These are phyloP conservation scores for Mastigamoeba balamuthi DNA, from an alignment of 78 protist genomes.

Conservation along the genomic window DNA sequence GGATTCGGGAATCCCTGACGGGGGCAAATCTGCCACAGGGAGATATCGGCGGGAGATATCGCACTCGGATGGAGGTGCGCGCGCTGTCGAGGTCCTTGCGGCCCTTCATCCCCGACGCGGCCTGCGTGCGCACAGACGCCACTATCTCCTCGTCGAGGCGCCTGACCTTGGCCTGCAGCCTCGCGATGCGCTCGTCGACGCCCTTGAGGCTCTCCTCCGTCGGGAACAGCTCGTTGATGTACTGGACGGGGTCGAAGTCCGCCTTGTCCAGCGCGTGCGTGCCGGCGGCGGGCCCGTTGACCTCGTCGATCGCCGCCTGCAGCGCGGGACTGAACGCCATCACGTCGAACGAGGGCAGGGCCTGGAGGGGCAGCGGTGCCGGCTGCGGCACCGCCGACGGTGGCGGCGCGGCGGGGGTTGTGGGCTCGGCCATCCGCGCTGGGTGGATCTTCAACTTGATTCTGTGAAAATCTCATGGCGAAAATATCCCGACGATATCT, in stretches of 20 bases:
- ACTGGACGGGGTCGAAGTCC: slow-evolving; percentile 52
- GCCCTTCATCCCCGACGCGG: slow-evolving; percentile 26
- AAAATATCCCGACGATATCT: too few relatives aligned
- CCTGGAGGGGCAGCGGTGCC: too few relatives aligned
- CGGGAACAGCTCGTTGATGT: slow-evolving; percentile 37
- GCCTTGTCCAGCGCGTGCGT: slow-evolving; percentile 50
- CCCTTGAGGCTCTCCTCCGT: slow-evolving; percentile 14
- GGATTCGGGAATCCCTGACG: neutral
- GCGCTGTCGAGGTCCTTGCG: slow-evolving; percentile 57
- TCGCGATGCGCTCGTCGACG: slow-evolving; percentile 13
- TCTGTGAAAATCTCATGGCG: too few relatives aligned
- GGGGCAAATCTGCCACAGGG: neutral
- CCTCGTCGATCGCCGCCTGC: slow-evolving; percentile 44
- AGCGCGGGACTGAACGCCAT: slow-evolving; percentile 27
- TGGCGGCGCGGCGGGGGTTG: too few relatives aligned
- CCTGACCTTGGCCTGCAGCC: slow-evolving; percentile 15
- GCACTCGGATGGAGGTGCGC: slow-evolving; percentile 19
- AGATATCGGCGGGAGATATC: too few relatives aligned
- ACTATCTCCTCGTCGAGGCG: slow-evolving; percentile 41
- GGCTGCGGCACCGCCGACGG: too few relatives aligned
- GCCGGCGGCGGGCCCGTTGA: slow-evolving; percentile 38
- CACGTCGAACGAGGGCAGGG: too few relatives aligned
- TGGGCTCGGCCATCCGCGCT: too few relatives aligned
- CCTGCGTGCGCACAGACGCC: slow-evolving; percentile 50
- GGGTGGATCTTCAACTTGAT: too few relatives aligned